These are phyloP conservation scores for Begonia masoniana DNA, from an alignment of 306 rosid genomes.

Conservation along the genomic window DNA sequence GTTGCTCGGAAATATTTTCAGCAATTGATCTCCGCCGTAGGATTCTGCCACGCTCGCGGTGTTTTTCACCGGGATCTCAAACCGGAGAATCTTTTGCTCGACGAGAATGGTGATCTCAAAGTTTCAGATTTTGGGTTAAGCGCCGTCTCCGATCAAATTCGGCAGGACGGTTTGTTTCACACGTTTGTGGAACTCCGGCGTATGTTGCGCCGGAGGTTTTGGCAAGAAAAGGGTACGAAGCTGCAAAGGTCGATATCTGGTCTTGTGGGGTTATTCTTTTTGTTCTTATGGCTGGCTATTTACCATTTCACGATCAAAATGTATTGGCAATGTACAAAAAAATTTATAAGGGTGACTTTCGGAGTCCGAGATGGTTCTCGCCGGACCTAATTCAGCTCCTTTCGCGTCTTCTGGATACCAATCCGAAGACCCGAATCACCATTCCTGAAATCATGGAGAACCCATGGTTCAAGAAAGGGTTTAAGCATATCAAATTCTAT, in stretches of 20 bases:
- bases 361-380: constrained; percentile 83
- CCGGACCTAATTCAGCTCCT: constrained; percentile 46
- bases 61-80: constrained; percentile 81
- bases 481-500: constrained; percentile 72
- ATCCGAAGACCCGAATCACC: constrained; percentile 54
- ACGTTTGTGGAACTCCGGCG: constrained; percentile 94
- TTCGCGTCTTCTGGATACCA: constrained; percentile 43
- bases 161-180: constrained; percentile 82
- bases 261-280: constrained; percentile 81
- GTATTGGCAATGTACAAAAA: constrained; percentile 88
- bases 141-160: constrained; percentile 81
- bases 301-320: constrained; percentile 86
- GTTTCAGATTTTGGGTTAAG: constrained; percentile 85
- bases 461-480: constrained; percentile 82
- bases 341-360: constrained; percentile 71
- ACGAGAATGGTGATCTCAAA: constrained; percentile 63
- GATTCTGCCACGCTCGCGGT: constrained; percentile 81
- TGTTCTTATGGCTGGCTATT: constrained; percentile 83
- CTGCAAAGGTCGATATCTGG: constrained; percentile 84
- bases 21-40: constrained; percentile 77
- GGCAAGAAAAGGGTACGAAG: constrained; percentile 73
- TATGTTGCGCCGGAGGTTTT: constrained; percentile 92
- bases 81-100: constrained; percentile 70
- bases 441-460: constrained; percentile 83
- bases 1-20: constrained; percentile 70